Evolutionary conservation across 2,329 filamentous ascomycete genomes (phyloP).

Genomic region (Exophiala sp.): DNA sequence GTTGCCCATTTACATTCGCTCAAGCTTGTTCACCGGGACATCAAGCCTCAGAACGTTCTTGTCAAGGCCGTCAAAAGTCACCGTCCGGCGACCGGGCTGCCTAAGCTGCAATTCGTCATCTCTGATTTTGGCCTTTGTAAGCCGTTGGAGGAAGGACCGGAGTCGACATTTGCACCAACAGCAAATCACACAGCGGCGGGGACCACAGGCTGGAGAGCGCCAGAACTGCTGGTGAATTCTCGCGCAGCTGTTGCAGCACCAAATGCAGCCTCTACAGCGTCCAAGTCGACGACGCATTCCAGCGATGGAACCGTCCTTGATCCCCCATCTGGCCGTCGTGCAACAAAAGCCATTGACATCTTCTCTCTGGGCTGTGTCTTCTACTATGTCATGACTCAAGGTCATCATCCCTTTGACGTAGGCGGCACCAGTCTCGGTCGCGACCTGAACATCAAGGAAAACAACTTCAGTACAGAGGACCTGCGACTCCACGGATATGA

Average conservation of each 20-base stretch:
- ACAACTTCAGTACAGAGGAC: constrained; percentile 67
- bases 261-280: constrained; percentile 51
- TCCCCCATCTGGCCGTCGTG: constrained; percentile 65
- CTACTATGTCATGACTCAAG: constrained; percentile 95
- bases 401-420: constrained; percentile 88
- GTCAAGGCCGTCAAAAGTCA: constrained; percentile 54
- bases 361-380: constrained; percentile 98
- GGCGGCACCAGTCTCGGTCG: constrained; percentile 85
- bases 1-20: constrained; percentile 85
- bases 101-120: constrained; percentile 79
- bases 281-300: constrained; percentile 33
- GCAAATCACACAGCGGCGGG: constrained; percentile 74
- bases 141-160: constrained; percentile 83
- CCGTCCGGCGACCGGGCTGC: constrained; percentile 31
- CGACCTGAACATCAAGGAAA: constrained; percentile 95
- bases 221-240: constrained; percentile 76
- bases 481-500: constrained; percentile 77
- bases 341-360: constrained; percentile 94
- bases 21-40: constrained; percentile 91
- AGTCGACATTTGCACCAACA: constrained; percentile 90
- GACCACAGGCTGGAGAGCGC: constrained; percentile 93
- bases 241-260: constrained; percentile 30
- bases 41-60: constrained; percentile 97
- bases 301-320: constrained; percentile 53
- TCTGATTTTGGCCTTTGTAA: constrained; percentile 98